phyloP scores from a whole-genome alignment of 345 rosid genomes.

The Cochlearia excelsa region DNA sequence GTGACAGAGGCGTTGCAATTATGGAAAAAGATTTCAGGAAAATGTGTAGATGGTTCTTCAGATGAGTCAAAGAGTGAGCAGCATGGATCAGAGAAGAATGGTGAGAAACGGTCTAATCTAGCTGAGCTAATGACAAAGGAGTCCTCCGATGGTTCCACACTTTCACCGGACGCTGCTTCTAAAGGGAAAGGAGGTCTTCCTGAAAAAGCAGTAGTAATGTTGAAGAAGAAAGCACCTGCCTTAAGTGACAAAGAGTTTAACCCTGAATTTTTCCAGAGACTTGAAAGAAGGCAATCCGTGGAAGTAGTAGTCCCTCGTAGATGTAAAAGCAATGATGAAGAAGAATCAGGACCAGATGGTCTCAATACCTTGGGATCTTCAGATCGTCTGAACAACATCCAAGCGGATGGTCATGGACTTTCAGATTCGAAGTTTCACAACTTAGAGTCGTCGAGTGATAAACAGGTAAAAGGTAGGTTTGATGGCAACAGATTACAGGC shows the following conservation, averaged over 20 bases:
- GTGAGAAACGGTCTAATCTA: slow-evolving; percentile 42
- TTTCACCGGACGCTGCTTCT: slow-evolving; percentile 48
- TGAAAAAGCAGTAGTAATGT: slow-evolving; percentile 73
- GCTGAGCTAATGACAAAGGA: slow-evolving; percentile 47
- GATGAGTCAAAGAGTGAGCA: slow-evolving; percentile 66
- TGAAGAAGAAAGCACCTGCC: slow-evolving; percentile 86
- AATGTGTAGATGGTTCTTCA: slow-evolving; percentile 57
- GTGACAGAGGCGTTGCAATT: slow-evolving; percentile 87
- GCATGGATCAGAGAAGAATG: slow-evolving; percentile 47
- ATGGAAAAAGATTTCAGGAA: slow-evolving; percentile 86
- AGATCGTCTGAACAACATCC: slow-evolving; percentile 43
- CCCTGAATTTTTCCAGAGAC: slow-evolving; percentile 95
- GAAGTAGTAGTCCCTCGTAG: slow-evolving; percentile 92
- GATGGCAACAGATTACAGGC: slow-evolving; percentile 53
- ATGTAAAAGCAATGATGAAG: slow-evolving; percentile 54
- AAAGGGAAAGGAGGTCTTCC: slow-evolving; percentile 68
- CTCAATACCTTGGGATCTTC: slow-evolving; percentile 48
- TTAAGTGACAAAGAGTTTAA: slow-evolving; percentile 81
- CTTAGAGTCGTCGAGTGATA: too few species aligned
- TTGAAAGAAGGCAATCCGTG: slow-evolving; percentile 73
- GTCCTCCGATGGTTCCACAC: slow-evolving; percentile 47
- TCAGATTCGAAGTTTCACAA: slow-evolving; percentile 44
- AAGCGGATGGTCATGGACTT: slow-evolving; percentile 47
- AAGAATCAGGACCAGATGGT: slow-evolving; percentile 50
- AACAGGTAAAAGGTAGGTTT: slow-evolving; percentile 40